phyloP scores from a whole-genome alignment of 352 stramenopile species.

The Phytophthora brassicae region DNA sequence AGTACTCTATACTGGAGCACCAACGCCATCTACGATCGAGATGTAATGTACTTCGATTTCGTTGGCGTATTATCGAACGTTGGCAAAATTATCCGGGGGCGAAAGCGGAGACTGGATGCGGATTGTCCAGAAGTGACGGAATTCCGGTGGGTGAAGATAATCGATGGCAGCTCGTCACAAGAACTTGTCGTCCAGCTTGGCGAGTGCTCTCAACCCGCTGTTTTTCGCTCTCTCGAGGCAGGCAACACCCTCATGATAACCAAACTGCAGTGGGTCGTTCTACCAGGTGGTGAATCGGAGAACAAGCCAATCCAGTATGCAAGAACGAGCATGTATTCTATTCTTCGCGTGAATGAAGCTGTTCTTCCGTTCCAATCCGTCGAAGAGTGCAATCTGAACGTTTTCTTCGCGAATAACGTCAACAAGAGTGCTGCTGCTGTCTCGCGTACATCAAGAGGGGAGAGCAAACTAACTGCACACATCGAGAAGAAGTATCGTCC shows the following conservation, averaged over 20 bases:
- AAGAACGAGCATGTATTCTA: conserved; percentile 40
- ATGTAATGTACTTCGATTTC: conserved; percentile 59
- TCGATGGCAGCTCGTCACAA: conserved; percentile 47
- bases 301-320: conserved; percentile 43
- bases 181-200: conserved; percentile 52
- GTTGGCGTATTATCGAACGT: conserved; percentile 63
- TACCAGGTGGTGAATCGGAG: background rate
- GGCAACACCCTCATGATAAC: conserved; percentile 56
- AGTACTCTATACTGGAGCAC: conserved; percentile 33
- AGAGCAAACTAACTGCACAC: conserved; percentile 28
- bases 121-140: conserved; percentile 17
- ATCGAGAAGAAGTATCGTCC: conserved; percentile 36
- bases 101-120: conserved; percentile 28
- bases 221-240: conserved; percentile 51
- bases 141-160: conserved; percentile 66
- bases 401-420: conserved; percentile 37
- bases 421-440: conserved; percentile 22
- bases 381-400: conserved; percentile 41
- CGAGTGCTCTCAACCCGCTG: conserved; percentile 44
- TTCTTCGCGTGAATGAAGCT: conserved; percentile 41
- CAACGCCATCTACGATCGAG: conserved; percentile 4
- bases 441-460: conserved; percentile 10
- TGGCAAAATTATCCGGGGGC: conserved; percentile 37
- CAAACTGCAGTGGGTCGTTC: conserved; percentile 51
- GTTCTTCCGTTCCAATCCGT: conserved; percentile 35